These are phyloP conservation scores for Beauveria pseudobassiana DNA, from an alignment of 2,329 filamentous ascomycete genomes.

Conservation along the genomic window DNA sequence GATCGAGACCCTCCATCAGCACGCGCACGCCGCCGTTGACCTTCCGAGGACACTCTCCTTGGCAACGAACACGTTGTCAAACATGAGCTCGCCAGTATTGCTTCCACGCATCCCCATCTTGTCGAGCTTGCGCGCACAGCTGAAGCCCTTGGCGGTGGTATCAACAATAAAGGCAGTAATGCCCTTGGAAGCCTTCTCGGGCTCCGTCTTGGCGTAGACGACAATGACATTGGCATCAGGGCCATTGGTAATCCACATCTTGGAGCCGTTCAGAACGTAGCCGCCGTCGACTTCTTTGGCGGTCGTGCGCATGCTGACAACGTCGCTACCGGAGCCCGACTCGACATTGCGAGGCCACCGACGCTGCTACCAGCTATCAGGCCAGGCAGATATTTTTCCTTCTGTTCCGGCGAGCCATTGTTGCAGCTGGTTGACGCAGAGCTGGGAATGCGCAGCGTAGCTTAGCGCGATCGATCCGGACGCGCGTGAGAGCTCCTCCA, in stretches of 20 bases:
- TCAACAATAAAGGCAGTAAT: conserved; percentile 94
- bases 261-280: conserved; percentile 77
- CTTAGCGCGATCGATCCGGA: conserved; percentile 79
- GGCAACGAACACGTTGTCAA: conserved; percentile 87
- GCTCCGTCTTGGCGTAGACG: conserved; percentile 94
- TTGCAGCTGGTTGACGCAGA: conserved; percentile 94
- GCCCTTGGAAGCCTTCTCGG: conserved; percentile 72
- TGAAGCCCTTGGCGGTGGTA: conserved; percentile 64
- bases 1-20: conserved; percentile 91
- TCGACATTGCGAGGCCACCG: conserved; percentile 92
- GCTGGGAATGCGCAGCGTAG: conserved; percentile 91
- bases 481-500: conserved; percentile 90
- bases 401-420: conserved; percentile 76
- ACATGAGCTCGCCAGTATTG: conserved; percentile 90
- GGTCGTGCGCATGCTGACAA: conserved; percentile 89
- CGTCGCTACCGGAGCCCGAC: conserved; percentile 82
- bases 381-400: conserved; percentile 69
- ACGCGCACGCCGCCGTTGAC: conserved; percentile 80
- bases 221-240: conserved; percentile 89
- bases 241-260: conserved; percentile 99
- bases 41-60: conserved; percentile 70
- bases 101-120: conserved; percentile 98
- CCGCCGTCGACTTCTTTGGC: conserved; percentile 78
- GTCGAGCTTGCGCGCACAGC: conserved; percentile 83
- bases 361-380: conserved; percentile 74